These are phyloP conservation scores for Lodderomyces parapsilosis DNA, from an alignment of 1,139 yeast species.

Conservation along the genomic window DNA sequence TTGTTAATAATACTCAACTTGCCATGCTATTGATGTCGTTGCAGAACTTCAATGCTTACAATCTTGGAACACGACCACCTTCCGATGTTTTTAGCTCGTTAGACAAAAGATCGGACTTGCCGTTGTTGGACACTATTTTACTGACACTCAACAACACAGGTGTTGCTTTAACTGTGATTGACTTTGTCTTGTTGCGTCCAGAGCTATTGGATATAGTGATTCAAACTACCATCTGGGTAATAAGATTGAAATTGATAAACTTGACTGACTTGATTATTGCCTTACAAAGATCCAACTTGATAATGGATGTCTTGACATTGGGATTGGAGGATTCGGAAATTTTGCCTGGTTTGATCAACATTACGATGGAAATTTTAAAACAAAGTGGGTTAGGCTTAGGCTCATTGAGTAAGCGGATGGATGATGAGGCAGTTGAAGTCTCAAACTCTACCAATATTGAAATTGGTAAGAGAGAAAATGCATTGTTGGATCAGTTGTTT, in stretches of 20 bases:
- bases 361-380: constrained; percentile 23
- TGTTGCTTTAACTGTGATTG: constrained; percentile 24
- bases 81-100: not conserved
- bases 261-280: constrained; percentile 27
- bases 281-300: constrained; percentile 29
- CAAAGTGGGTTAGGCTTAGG: constrained; percentile 20
- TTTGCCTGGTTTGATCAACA: constrained; percentile 29
- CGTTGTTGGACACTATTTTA: constrained; percentile 25
- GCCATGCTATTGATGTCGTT: constrained; percentile 1
- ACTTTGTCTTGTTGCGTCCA: constrained; percentile 25
- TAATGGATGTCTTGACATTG: constrained; percentile 24
- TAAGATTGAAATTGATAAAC: constrained; percentile 22
- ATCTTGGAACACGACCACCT: not conserved
- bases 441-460: not conserved
- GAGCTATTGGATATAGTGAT: constrained; percentile 23
- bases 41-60: constrained; percentile 6
- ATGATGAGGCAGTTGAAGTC: not conserved
- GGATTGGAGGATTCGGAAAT: constrained; percentile 27
- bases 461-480: constrained; percentile 22
- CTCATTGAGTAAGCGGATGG: constrained; percentile 6
- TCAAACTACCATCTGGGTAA: constrained; percentile 23
- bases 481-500: constrained; percentile 23
- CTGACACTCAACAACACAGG: constrained; percentile 22
- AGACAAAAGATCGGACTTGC: constrained; percentile 16
- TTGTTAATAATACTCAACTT: not conserved